These are phyloP conservation scores for Astragalus membranaceus DNA, from an alignment of 306 rosid genomes.

Conservation along the genomic window DNA sequence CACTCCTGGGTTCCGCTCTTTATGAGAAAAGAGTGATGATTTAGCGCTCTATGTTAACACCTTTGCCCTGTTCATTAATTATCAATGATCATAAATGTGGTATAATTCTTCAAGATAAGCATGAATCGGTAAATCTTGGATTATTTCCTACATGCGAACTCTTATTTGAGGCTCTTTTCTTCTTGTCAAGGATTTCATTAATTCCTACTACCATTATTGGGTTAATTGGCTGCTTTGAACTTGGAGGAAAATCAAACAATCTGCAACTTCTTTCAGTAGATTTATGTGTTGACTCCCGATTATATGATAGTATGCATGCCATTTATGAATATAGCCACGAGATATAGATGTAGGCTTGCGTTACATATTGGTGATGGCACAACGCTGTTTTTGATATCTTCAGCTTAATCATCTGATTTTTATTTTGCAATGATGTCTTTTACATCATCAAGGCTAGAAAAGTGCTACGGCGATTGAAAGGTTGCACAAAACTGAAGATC, in stretches of 20 bases:
- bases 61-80: background rate
- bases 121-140: background rate
- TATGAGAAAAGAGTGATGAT: background rate
- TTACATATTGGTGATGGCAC: background rate
- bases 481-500: slow-evolving; percentile 56
- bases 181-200: too few relatives aligned
- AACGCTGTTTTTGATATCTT: background rate
- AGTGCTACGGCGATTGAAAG: slow-evolving; percentile 59
- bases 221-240: background rate
- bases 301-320: background rate
- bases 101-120: slow-evolving; percentile 1
- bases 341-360: background rate
- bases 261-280: background rate
- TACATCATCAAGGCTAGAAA: slow-evolving; percentile 66
- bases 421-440: slow-evolving; percentile 11
- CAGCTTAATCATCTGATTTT: background rate
- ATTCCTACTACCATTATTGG: background rate
- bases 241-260: background rate
- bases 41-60: slow-evolving; percentile 1
- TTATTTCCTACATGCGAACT: background rate
- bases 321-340: background rate
- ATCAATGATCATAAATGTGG: background rate
- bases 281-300: background rate
- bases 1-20: slow-evolving; percentile 5
- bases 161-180: background rate